Evolutionary conservation across 306 rosid genomes (phyloP), one percentile per base, ranked within the genome.

Genomic region (Urtica urens): DNA sequence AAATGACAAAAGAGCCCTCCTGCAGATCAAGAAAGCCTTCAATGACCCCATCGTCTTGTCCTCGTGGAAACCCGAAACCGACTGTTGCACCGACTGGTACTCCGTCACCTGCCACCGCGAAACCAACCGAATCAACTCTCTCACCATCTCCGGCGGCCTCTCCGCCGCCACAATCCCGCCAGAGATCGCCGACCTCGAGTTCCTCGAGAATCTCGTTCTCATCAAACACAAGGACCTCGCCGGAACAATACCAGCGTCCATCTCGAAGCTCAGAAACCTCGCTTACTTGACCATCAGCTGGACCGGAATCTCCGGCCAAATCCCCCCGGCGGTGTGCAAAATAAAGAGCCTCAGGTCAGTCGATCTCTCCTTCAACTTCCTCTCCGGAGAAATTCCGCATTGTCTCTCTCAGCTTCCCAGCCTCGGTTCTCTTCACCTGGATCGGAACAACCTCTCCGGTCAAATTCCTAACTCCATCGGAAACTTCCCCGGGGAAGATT

Each of bases 381-480:
- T 49, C 6, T 15, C 49, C 6, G 49, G 60, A 19, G 11, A 10
- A 10, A 40, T 54, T 5, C 60, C 60, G 26, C 6, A 12, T 18
- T 54, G 38, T 11, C 38, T 40, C 3, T 24, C 49, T 39, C 23
- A 13, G 3, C 38, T 54, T 0, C 37, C 60, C 3, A 54, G 20
- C 24, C 49, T 54, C 16, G 20, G 27, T 3, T 18, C 49, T 6
- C 20, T 54, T 1, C 49, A 27, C 44, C 27, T 54, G 14, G 16
- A 28, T 38, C 38, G 49, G 0, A 54, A 64, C 52, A 49, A 40
- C 37, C 63, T 64, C 39, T 47, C 58, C 12, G 69, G 69, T 18
- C n/a, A 17, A 7, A 81, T 78, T 27, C 78, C 83, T 0, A 33
- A 44, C 22, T 76, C 83, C 0, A 69, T 70, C 2, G 81, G 81